Base-by-base conservation (phyloP, 495 filamentous ascomycete genomes). In the Glarea lozoyensis region DNA sequence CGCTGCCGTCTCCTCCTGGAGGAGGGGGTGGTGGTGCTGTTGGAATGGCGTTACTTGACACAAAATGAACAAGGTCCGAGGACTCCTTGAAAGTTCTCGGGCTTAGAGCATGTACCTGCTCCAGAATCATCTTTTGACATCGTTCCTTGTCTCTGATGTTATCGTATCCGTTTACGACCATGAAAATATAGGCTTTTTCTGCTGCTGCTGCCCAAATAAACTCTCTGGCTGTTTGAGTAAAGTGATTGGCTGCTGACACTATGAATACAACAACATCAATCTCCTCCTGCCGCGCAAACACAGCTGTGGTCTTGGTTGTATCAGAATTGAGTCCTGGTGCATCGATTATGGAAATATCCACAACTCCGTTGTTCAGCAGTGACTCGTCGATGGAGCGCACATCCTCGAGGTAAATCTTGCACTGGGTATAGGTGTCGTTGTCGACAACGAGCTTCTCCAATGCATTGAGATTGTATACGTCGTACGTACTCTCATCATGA, bases 201-300 rank as follows among this genome's bases (percentile, higher is more conserved):
- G 88, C 78, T 11, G 92, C 93, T 9, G 92, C 92, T 42, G 89
- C 89, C 67, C 85, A 79, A 47, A 98, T 95, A 58, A 98, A 98
- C 49, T 98, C 88, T 58, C 87, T 95, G 10, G 93, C 89, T 2
- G 90, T 92, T 37, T 88, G 75, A 1, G 92, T 98, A 60, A 98
- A 97, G 60, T 96, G 93, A 53, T 98, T 97, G 29, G 88, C 88
- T 11, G 93, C 92, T 23, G 87, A 94, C 10, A 98, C 93, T 18
- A 98, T 92, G 47, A 97, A 98, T 1, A 98, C 92, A 16, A 98
- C 93, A 3, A 98, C 92, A 61, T 98, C 92, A 45, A 98, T 97
- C 62, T 98, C 92, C 59, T 97, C 92, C 61, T 98, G 90, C 29
- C 92, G 73, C 20, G 92, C 92, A 62, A 97, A 98, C 10, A 96